These are phyloP conservation scores for Castanea sativa DNA, from an alignment of 306 rosid species.

Conservation along the genomic window DNA sequence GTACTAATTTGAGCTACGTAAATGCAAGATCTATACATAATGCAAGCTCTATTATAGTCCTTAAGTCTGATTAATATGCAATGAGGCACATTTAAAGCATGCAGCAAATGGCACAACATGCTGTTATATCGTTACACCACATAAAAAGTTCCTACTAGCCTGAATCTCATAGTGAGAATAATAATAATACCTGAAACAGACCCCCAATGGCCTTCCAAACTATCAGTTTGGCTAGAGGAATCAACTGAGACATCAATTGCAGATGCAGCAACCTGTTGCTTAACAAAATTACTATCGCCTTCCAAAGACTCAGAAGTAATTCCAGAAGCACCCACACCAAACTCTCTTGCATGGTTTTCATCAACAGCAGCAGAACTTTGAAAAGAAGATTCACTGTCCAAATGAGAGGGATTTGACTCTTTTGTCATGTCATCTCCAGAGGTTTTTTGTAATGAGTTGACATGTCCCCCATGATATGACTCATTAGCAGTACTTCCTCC, in stretches of 20 bases:
- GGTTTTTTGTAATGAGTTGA: slow-evolving; percentile 22
- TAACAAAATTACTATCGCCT: slow-evolving; percentile 27
- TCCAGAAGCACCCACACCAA: slow-evolving; percentile 33
- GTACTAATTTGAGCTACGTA: neutral
- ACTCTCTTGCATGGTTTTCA: slow-evolving; percentile 26
- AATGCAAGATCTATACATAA: neutral
- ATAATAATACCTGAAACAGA: slow-evolving; percentile 74
- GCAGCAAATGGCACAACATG: neutral
- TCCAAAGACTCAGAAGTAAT: slow-evolving; percentile 34
- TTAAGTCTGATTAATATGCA: neutral
- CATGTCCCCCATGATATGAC: slow-evolving; percentile 21
- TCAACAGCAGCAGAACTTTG: slow-evolving; percentile 26
- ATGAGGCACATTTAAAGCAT: neutral
- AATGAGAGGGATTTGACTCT: slow-evolving; percentile 27
- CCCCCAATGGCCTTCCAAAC: slow-evolving; percentile 87
- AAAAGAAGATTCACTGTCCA: slow-evolving; percentile 32
- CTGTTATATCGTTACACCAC: neutral
- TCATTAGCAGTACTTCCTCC: slow-evolving; percentile 24
- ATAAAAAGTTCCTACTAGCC: neutral
- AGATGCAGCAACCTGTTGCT: slow-evolving; percentile 34
- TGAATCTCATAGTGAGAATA: neutral
- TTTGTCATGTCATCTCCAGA: slow-evolving; percentile 21
- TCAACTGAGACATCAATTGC: slow-evolving; percentile 56
- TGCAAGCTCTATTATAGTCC: no score
- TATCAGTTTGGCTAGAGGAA: slow-evolving; percentile 63